Evolutionary conservation across 768 basidiomycete genomes (phyloP).

Genomic region (Boletus bicolor): DNA sequence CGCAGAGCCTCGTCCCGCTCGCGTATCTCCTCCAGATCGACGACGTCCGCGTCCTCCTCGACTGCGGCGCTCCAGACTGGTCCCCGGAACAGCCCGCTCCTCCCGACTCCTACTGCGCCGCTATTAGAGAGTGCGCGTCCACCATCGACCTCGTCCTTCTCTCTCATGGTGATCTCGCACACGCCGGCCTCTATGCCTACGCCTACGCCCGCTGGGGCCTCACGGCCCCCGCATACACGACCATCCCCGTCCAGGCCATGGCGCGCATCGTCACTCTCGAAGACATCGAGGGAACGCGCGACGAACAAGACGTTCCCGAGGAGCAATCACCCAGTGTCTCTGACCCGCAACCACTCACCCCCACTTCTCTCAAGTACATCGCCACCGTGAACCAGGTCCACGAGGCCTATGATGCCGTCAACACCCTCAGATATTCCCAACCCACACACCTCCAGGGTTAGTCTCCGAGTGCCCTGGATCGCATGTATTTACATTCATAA

Average conservation of each 20-base stretch:
- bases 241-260: slow-evolving; percentile 94
- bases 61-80: slow-evolving; percentile 93
- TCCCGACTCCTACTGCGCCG: slow-evolving; percentile 53
- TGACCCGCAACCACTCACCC: slow-evolving; percentile 15
- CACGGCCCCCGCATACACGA: slow-evolving; percentile 88
- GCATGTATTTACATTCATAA: slow-evolving; percentile 1
- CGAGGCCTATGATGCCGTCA: slow-evolving; percentile 89
- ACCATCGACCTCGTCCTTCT: slow-evolving; percentile 87
- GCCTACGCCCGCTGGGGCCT: slow-evolving; percentile 86
- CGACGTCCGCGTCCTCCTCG: slow-evolving; percentile 88
- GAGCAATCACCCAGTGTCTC: slow-evolving; percentile 22
- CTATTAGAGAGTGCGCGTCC: slow-evolving; percentile 73
- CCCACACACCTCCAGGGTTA: slow-evolving; percentile 92
- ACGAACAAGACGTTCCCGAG: slow-evolving; percentile 61
- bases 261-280: slow-evolving; percentile 88
- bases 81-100: slow-evolving; percentile 48
- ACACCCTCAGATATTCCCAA: slow-evolving; percentile 91
- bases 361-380: slow-evolving; percentile 48
- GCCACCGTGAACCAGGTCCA: slow-evolving; percentile 82
- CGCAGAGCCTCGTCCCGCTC: slow-evolving; percentile 59
- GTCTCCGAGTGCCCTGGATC: slow-evolving; percentile 15
- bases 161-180: slow-evolving; percentile 88
- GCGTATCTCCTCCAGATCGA: slow-evolving; percentile 91
- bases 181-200: slow-evolving; percentile 90
- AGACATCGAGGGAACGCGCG: slow-evolving; percentile 78